Evolutionary conservation across 805 yeast genomes (phyloP), one percentile per base, ranked within the genome.

Genomic region (Ogataea sp.): DNA sequence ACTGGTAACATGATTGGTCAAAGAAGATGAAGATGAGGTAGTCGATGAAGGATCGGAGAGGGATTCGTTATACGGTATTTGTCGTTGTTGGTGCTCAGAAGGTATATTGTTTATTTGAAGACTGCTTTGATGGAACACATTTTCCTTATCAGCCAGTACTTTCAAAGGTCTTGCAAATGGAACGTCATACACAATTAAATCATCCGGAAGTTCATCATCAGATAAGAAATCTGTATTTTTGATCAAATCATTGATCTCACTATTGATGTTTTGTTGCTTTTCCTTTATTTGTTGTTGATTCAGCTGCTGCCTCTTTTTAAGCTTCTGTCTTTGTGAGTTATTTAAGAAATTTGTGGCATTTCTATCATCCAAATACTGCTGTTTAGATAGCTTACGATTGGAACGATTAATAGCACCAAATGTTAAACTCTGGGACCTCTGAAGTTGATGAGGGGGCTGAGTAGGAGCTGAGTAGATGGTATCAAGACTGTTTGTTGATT

Each of bases 81-180:
- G n/a, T n/a, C n/a, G n/a, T n/a, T n/a, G n/a, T n/a, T n/a, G n/a
- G n/a, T n/a, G n/a, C n/a, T 23, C 10, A 17, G 18, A 30, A 20
- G 36, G 14, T 10, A 33, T 10, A 33, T 33, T 20, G 15, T 14
- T 20, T 16, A 20, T 23, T n/a, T 18, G 16, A 3, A n/a, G 8
- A 17, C 24, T 33, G 14, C 24, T 21, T 20, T 35, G 26, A 15
- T 38, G 53, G 30, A 60, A 44, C 13, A 57, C 55, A 36, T 55
- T 59, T 45, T 69, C 68, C 36, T 58, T 57, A 16, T 59, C 58
- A n/a, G 62, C 45, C 15, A 65, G 45, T 11, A 68, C 56, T 6
- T 56, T 63, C 16, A 79, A 56, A 0, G 82, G 70, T 36, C 75
- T 79, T 0, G 83, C 68, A 38, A 76, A 58, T 3, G 88, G 88